Evolutionary conservation across 371 early-diverging fungal genomes (phyloP), one percentile per base, ranked within the genome.

Genomic region (Dichotomocladium elegans): DNA sequence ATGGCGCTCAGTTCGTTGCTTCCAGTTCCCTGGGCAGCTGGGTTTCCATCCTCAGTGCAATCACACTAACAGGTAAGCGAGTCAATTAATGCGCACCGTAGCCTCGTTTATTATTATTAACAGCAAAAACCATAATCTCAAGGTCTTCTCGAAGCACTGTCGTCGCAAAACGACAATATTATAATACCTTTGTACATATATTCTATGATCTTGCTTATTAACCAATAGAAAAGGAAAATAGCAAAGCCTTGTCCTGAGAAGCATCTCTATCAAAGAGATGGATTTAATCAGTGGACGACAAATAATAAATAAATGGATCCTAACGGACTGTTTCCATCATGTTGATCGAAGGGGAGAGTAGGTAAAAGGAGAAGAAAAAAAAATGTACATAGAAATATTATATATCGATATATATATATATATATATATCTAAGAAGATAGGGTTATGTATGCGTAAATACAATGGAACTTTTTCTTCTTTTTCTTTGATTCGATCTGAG

Each of bases 81-180:
- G 31, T 14, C 4, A 4, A 41, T 53, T 53, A 4, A n/a, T n/a
- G n/a, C n/a, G n/a, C n/a, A n/a, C n/a, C n/a, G n/a, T n/a, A n/a
- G n/a, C n/a, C n/a, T n/a, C n/a, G n/a, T n/a, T n/a, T n/a, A n/a
- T n/a, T n/a, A n/a, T n/a, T n/a, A n/a, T n/a, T n/a, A n/a, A n/a
- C n/a, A n/a, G n/a, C n/a, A n/a, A n/a, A n/a, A n/a, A n/a, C n/a
- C n/a, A n/a, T n/a, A n/a, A n/a, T n/a, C n/a, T n/a, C n/a, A n/a
- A 74, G 80, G 77, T 50, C 8, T 84, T 49, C 54, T 82, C 34
- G 85, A 84, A 57, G 83, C 86, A 4, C 74, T 80, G 33, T 82
- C 84, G 5, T 68, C 67, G 41, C 90, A 91, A 71, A 90, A 90
- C 55, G 91, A 91, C 61, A 91, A 91, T 59, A 70, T 89, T 37